Percentiles rank a stretch among this genome's conserved stretches.
Conservation (phyloP, 192 early-diverging fungal genomes). For the Backusella sp. region DNA sequence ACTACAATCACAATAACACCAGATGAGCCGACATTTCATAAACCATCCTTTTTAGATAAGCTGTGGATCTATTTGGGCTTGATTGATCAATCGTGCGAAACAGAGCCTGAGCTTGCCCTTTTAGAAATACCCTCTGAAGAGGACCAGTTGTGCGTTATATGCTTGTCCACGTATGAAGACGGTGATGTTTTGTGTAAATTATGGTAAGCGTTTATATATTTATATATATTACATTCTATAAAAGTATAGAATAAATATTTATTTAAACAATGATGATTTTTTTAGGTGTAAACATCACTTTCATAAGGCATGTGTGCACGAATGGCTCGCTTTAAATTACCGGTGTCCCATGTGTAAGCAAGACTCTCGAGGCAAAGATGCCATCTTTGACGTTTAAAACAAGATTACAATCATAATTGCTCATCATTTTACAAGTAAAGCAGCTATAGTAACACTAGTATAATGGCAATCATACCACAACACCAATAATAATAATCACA, state of each 20-base stretch:
- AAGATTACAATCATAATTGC: neutral
- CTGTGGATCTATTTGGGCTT: conserved; percentile 20
- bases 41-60: conserved; percentile 9
- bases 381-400: conserved; percentile 8
- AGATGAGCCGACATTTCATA: neutral
- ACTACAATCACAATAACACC: neutral
- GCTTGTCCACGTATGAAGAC: conserved; percentile 73
- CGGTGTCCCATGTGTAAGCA: conserved; percentile 77
- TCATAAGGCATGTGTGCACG: conserved; percentile 79
- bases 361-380: conserved; percentile 45
- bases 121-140: conserved; percentile 31
- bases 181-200: conserved; percentile 68
- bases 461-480: neutral
- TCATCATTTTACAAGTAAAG: neutral
- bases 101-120: conserved; percentile 9
- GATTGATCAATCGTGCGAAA: neutral
- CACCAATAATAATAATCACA: neutral
- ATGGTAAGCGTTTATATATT: conserved; percentile 35
- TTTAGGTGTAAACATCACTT: conserved; percentile 71
- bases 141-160: conserved; percentile 70
- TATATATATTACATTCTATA: neutral
- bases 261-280: neutral
- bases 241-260: neutral
- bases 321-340: conserved; percentile 75
- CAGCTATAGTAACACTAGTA: neutral